A percentile compares a stretch with the other conserved stretches of the same genome.
Evolutionary conservation across 345 rosid genomes (phyloP).

Genomic region (Syzygium aqueum): DNA sequence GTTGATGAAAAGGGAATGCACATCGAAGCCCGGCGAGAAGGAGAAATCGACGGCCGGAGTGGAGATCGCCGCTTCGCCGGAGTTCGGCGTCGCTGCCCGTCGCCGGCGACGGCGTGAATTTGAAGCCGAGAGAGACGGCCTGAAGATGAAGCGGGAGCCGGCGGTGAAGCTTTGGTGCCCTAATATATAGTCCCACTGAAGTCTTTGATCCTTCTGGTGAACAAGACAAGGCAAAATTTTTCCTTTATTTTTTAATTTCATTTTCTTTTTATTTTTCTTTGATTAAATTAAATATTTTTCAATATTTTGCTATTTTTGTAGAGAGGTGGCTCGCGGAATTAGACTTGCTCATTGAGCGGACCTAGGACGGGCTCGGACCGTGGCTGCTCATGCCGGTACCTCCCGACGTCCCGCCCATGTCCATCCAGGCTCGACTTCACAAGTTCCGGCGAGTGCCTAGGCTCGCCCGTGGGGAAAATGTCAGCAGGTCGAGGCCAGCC

Average conservation of each 20-base stretch:
- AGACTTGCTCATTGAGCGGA: background rate
- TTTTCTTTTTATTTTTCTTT: background rate
- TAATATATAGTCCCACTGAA: background rate
- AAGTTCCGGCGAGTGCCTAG: background rate
- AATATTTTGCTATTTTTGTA: background rate
- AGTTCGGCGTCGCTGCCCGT: background rate
- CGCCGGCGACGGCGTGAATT: background rate
- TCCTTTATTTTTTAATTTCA: background rate
- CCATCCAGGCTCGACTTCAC: too few relatives aligned
- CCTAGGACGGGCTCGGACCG: background rate
- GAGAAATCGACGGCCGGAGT: background rate
- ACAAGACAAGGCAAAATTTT: background rate
- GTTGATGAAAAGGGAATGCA: background rate
- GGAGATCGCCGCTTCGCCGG: background rate
- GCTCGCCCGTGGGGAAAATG: background rate
- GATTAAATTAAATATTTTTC: background rate
- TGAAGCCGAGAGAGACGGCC: background rate
- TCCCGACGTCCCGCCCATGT: too few relatives aligned
- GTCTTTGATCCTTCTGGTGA: background rate
- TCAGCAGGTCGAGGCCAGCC: accelerated
- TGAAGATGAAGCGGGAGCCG: background rate
- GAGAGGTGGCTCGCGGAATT: background rate
- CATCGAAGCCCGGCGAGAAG: background rate
- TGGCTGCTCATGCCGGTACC: too few relatives aligned
- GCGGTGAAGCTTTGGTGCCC: background rate